phyloP scores from a whole-genome alignment of 1,139 yeast species.

The Scheffersomyces titani region DNA sequence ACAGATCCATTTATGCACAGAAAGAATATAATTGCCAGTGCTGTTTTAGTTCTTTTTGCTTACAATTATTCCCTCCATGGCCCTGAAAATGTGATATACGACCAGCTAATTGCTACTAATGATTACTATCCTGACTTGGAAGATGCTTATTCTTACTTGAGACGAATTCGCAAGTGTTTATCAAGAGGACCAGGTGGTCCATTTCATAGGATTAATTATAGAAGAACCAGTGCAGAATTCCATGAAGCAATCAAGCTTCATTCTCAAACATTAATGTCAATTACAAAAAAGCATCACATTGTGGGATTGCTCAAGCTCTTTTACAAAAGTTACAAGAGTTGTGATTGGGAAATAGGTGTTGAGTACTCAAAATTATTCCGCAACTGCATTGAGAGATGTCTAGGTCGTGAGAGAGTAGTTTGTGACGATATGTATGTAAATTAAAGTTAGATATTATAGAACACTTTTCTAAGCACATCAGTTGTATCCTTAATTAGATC shows the following conservation, averaged over 20 bases:
- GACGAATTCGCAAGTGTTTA: conserved; percentile 34
- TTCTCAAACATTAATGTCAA: conserved; percentile 5
- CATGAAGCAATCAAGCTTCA: conserved; percentile 5
- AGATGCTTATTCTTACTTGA: conserved; percentile 39
- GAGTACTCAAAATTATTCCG: conserved; percentile 57
- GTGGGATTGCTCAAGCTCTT: conserved; percentile 56
- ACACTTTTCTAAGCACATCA: conserved; percentile 26
- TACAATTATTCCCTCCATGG: conserved; percentile 56
- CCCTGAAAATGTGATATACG: conserved; percentile 45
- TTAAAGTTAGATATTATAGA: conserved; percentile 3
- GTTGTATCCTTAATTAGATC: conserved; percentile 33
- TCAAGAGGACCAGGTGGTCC: conserved; percentile 22
- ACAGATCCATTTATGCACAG: conserved; percentile 58
- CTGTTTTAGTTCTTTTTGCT: conserved; percentile 59
- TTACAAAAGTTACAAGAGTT: conserved; percentile 17
- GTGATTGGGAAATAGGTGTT: conserved; percentile 59
- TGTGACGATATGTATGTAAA: conserved; percentile 51
- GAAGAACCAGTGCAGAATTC: conserved; percentile 5
- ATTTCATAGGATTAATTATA: conserved; percentile 16
- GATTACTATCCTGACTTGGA: conserved; percentile 28
- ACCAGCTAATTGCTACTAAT: conserved; percentile 13
- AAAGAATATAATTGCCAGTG: conserved; percentile 54
- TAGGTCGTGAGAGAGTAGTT: conserved; percentile 48
- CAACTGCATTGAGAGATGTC: conserved; percentile 56
- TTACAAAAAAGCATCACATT: conserved; percentile 45